These are phyloP conservation scores for Backusella psychrophila DNA, from an alignment of 192 early-diverging fungal genomes.

Conservation along the genomic window DNA sequence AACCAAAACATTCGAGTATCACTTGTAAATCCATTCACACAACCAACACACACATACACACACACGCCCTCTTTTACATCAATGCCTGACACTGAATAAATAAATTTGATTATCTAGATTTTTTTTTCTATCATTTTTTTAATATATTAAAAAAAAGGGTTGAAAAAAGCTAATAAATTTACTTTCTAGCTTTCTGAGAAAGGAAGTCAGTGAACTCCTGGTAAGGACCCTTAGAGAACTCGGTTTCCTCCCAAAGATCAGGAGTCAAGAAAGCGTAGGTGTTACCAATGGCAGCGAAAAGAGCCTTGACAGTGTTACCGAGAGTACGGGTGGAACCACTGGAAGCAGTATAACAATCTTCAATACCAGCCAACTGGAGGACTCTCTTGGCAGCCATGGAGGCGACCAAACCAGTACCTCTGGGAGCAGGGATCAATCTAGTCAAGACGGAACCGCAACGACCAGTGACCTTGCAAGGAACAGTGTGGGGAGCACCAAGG, in stretches of 20 bases:
- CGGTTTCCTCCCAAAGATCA: constrained; percentile 92
- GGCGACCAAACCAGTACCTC: constrained; percentile 98
- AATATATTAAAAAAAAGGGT: background rate
- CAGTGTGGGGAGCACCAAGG: constrained; percentile 97
- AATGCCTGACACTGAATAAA: too few species aligned
- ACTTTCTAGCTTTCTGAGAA: constrained; percentile 46
- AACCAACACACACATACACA: too few species aligned
- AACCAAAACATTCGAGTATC: too few species aligned
- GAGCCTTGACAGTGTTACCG: constrained; percentile 99
- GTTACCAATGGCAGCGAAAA: constrained; percentile 93
- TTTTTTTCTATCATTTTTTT: constrained; percentile 1
- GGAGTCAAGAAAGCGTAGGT: constrained; percentile 98
- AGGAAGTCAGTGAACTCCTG: constrained; percentile 20
- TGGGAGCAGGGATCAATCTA: constrained; percentile 96
- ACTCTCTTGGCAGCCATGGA: constrained; percentile 95
- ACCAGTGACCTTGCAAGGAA: constrained; percentile 96
- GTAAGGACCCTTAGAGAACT: constrained; percentile 55
- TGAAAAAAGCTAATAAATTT: constrained; percentile 7
- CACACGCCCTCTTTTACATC: too few species aligned
- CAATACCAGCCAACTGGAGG: constrained; percentile 94
- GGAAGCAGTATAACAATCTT: constrained; percentile 96
- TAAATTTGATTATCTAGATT: background rate
- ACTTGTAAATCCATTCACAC: too few species aligned
- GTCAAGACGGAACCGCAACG: constrained; percentile 92
- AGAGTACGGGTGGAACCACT: constrained; percentile 97